Base-by-base conservation (phyloP, 2,329 filamentous ascomycete genomes). In the Chaetomium olivaceum region DNA sequence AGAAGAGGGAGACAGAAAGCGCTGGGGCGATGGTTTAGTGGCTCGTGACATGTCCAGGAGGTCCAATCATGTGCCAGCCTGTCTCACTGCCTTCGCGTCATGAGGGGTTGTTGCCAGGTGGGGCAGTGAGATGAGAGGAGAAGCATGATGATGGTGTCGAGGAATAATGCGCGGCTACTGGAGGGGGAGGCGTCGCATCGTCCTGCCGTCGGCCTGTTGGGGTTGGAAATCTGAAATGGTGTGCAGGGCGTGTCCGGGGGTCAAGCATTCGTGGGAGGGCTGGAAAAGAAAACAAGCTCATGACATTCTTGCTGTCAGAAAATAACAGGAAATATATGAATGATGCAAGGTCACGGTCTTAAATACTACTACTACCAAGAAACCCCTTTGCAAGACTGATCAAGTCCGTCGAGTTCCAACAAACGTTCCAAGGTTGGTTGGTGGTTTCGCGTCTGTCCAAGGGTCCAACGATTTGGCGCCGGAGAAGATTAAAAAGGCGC, bases 1-100 rank as follows among this genome's bases (percentile, higher is more conserved):
- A 43, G 39, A n/a, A 43, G 16, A 39, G 14, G 54, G 33, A 31
- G 11, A 50, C 7, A 11, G 5, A 31, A 23, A 50, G 29, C 29
- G 19, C 31, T 27, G 58, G 21, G 31, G 56, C 23, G 46, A 43
- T 5, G n/a, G 51, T 12, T 36, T 4, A 29, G 36, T 52, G 60
- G 55, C 69, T 67, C 64, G 69, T 71, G 69, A 71, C 60, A 61
- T 23, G 51, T 19, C 55, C 67, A 69, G 61, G n/a, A 25, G 54
- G 64, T 36, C 67, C 59, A 68, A 70, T 69, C 70, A 71, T 69
- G 70, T 70, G 70, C 62, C 63, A 55, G 50, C 46, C 48, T 71
- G 70, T 71, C 70, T 71, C 67, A 70, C 64, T 54, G 48, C 46
- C 29, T 25, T 21, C 43, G n/a, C 21, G 61, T 62, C 59, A 67